phyloP scores from a whole-genome alignment of 441 rosid species.

The Flueggea neowawraea region DNA sequence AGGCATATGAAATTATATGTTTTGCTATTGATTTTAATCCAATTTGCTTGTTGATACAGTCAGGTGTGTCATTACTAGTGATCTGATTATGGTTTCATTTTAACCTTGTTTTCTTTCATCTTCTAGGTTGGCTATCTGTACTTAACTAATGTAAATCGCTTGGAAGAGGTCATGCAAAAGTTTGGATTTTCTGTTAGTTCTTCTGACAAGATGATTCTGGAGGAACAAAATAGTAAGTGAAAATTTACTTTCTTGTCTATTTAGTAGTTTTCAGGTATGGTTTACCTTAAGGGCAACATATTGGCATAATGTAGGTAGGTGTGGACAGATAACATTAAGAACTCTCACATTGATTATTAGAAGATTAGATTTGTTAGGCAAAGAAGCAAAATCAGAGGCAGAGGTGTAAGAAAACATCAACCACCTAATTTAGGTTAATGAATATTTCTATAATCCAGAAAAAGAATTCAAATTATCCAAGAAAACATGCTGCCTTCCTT shows the following conservation, averaged over 20 bases:
- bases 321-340: neutral
- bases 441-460: too few species aligned
- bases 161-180: slow-evolving; percentile 77
- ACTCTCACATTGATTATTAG: neutral
- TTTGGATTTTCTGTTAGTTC: slow-evolving; percentile 69
- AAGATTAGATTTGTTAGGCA: too few species aligned
- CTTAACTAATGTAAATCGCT: slow-evolving; percentile 58
- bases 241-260: neutral
- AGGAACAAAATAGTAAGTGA: slow-evolving; percentile 35
- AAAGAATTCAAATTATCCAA: too few species aligned
- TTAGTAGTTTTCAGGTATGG: neutral
- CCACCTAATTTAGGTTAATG: too few species aligned
- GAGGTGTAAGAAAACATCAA: too few species aligned
- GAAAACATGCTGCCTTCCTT: too few species aligned
- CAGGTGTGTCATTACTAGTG: too few species aligned
- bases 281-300: too few species aligned
- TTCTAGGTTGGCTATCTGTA: slow-evolving; percentile 74
- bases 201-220: slow-evolving; percentile 39
- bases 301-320: neutral
- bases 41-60: too few species aligned
- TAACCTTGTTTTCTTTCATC: neutral
- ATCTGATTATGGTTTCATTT: slow-evolving; percentile 12
- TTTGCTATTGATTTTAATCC: too few species aligned
- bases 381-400: too few species aligned
- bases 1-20: too few species aligned